Base-by-base conservation (phyloP, 176 grass and related monocot genomes). In the Echinochloa phyllopogon region DNA sequence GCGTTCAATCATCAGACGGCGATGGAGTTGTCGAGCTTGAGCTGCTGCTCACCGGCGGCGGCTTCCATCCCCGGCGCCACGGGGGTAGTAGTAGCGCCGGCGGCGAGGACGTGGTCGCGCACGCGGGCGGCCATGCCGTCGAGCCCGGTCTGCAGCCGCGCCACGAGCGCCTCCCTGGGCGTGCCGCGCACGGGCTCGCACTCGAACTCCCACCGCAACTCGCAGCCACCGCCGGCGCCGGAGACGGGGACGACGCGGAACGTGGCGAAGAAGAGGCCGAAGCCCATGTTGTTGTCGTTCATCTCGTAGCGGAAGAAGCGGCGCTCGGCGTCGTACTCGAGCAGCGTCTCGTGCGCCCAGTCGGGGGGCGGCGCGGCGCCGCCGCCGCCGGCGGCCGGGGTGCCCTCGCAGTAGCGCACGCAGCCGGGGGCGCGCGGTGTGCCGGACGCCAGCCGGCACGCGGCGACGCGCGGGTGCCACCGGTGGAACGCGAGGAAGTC, bases 241-340 rank as follows among this genome's bases (percentile, higher is more conserved):
- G 23, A 50, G 23, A 3, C 9, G 0, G 76, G 50, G 51, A 78
- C 81, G 81, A 93, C 94, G 75, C 75, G 75, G 82, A 93, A 91
- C 20, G 71, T 82, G 48, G 94, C 91, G 64, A 90, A 86, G 80
- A 93, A 95, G 53, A 16, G 8, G 40, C 82, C 86, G 75, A 95
- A 95, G 10, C 94, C 94, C 94, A 95, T 88, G 79, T 95, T 95
- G 94, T 92, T 95, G 70, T 95, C 88, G 72, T 88, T 93, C 90
- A 95, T 88, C 87, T 95, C 86, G 90, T 95, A 95, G 41, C 93
- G 88, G 90, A 94, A 94, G 86, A 83, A 68, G 65, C 90, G 93
- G 44, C 59, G 61, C 2, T 16, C 81, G 0, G 82, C 21, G 69
- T 94, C 88, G 83, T 91, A 76, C 68, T 89, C 87, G 2, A 97